These are phyloP conservation scores for Wakefieldia striispora DNA, from an alignment of 768 basidiomycete species.

Conservation along the genomic window DNA sequence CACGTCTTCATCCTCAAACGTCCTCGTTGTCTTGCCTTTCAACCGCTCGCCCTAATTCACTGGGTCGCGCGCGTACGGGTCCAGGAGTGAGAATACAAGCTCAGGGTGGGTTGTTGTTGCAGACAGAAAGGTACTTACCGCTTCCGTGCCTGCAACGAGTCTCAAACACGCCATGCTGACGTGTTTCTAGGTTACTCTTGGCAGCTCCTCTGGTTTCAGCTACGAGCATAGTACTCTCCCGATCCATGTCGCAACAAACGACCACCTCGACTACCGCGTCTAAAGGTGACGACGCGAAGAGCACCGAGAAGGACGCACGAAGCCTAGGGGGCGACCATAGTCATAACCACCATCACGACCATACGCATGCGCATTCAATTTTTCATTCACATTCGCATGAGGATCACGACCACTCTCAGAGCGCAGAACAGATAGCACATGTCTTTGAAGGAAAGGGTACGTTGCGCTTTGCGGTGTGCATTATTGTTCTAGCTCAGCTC, in stretches of 20 bases:
- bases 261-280: constrained; percentile 16
- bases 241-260: constrained; percentile 23
- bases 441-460: constrained; percentile 65
- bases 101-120: constrained; percentile 1
- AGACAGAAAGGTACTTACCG: constrained; percentile 17
- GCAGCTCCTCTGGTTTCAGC: not conserved
- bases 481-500: not conserved
- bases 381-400: constrained; percentile 69
- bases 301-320: constrained; percentile 9
- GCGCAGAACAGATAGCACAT: constrained; percentile 65
- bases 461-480: constrained; percentile 16
- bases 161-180: constrained; percentile 9
- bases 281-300: constrained; percentile 28
- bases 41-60: not conserved
- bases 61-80: not conserved
- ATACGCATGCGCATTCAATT: constrained; percentile 59
- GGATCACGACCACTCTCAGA: constrained; percentile 55
- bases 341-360: constrained; percentile 30
- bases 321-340: constrained; percentile 36
- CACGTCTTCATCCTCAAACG: not conserved
- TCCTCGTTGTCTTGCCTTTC: not conserved
- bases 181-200: constrained; percentile 14
- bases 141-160: not conserved
- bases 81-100: not conserved
- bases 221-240: not conserved